A percentile compares a stretch with the other conserved stretches of the same genome.
Conservation (phyloP, 371 early-diverging fungal species). For the Basidiobolus meristosporus region DNA sequence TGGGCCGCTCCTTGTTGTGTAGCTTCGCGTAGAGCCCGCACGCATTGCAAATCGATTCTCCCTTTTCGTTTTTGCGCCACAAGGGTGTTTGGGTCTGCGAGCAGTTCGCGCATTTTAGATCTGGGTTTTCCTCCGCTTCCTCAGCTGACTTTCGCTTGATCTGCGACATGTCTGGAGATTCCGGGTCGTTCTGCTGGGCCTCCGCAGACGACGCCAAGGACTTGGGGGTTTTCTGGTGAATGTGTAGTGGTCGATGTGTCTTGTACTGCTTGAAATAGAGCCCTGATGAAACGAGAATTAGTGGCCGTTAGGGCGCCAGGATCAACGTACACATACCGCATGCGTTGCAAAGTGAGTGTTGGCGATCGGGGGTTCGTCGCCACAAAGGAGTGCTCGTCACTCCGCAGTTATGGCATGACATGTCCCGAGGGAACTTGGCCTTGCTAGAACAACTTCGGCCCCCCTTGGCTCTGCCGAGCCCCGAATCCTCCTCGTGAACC, state of each 20-base stretch:
- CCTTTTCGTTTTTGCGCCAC: slow-evolving; percentile 67
- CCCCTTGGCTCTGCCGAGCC: too few species aligned
- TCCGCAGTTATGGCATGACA: slow-evolving; percentile 60
- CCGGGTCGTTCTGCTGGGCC: too few species aligned
- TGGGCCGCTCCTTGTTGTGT: slow-evolving; percentile 42
- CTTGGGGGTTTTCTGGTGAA: slow-evolving; percentile 12
- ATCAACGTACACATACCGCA: slow-evolving; percentile 45
- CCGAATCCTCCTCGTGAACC: too few species aligned
- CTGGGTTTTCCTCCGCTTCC: not conserved
- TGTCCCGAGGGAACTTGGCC: too few species aligned
- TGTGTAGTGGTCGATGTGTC: slow-evolving; percentile 40
- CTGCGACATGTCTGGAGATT: too few species aligned
- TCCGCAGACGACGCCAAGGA: slow-evolving; percentile 3
- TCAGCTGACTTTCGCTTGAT: too few species aligned
- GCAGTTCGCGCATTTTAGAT: slow-evolving; percentile 53
- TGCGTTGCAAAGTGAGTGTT: slow-evolving; percentile 67
- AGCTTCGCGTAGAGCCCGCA: slow-evolving; percentile 74
- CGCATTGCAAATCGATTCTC: slow-evolving; percentile 73
- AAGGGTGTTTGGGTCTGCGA: slow-evolving; percentile 69
- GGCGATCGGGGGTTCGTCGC: slow-evolving; percentile 56
- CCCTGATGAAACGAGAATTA: too few species aligned
- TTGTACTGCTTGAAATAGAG: slow-evolving; percentile 59
- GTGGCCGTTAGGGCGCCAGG: too few species aligned
- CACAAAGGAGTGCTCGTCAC: slow-evolving; percentile 64
- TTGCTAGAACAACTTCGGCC: too few species aligned